Base-by-base conservation (phyloP, 179 eudicot genomes). In the Nepenthes alata region DNA sequence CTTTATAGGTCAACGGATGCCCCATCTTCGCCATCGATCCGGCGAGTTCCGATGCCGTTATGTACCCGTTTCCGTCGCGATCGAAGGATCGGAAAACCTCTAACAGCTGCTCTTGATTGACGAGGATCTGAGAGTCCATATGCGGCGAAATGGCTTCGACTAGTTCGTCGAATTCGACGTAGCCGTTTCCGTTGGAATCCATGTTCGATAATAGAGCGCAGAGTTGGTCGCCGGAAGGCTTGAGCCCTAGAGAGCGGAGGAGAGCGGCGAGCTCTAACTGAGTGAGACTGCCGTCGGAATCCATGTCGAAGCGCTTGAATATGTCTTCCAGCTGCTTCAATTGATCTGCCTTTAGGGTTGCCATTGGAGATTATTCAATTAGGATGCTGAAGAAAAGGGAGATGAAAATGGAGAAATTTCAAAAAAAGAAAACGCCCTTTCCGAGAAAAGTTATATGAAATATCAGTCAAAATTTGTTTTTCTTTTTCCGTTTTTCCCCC, bases 21-120 rank as follows among this genome's bases (percentile, higher is more conserved):
- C 93, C 95, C 95, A 89, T 79, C 74, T 83, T 84, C 1, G 96
- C 83, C 98, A 89, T 91, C 16, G 83, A 81, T 0, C 86, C 86
- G 0, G 96, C 96, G 0, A 91, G 77, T 77, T 91, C 96, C 6
- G 89, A 87, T 0, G 96, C 88, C 2, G 97, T 88, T 8, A 88
- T 88, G 65, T 72, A 88, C 0, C 97, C 97, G 15, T 84, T 88
- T 2, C 96, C 95, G 53, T 91, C 96, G 8, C 89, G 68, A 36
- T 91, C 98, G 34, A 91, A 88, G 11, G 86, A 77, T 5, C 77
- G 70, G 62, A 91, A 91, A 2, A 91, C 85, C 60, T 83, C 85
- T 58, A 83, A 67, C 2, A 91, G 77, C 54, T 89, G 89, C 0
- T 83, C 96, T 39, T 88, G 87, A 62, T 84, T 86, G 58, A 83